A percentile compares a stretch with the other conserved stretches of the same genome.
phyloP scores from a whole-genome alignment of 2,329 filamentous ascomycete species.

The Hypoxylon sp. region DNA sequence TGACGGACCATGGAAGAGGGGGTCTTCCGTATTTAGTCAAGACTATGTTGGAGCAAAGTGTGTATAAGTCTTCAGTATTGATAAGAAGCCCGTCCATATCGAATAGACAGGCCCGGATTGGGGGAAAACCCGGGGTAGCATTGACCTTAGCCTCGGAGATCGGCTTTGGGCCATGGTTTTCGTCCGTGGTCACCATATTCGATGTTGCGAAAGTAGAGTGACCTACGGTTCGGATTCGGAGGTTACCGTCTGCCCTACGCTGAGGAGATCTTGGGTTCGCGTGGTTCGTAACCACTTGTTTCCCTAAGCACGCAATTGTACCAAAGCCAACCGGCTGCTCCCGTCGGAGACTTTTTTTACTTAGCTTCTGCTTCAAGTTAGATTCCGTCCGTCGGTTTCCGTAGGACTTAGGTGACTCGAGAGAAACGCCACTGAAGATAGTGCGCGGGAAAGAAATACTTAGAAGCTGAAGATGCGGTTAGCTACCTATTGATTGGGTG shows the following conservation, averaged over 20 bases:
- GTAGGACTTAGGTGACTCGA: conserved; percentile 41
- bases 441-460: background rate
- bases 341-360: conserved; percentile 23
- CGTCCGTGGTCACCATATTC: conserved; percentile 5
- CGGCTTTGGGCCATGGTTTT: conserved; percentile 4
- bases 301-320: background rate
- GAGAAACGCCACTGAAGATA: conserved; percentile 1
- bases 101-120: conserved; percentile 80
- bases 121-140: conserved; percentile 59
- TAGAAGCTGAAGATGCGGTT: conserved; percentile 5
- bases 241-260: background rate
- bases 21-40: conserved; percentile 74
- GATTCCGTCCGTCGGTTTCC: conserved; percentile 46
- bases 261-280: background rate
- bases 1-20: conserved; percentile 77
- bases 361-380: conserved; percentile 10
- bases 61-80: conserved; percentile 81
- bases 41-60: conserved; percentile 75
- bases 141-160: conserved; percentile 11
- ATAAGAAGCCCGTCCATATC: conserved; percentile 86
- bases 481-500: conserved; percentile 4
- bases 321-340: conserved; percentile 4
- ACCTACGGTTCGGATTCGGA: conserved; percentile 1
- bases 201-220: background rate
- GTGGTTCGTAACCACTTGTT: background rate